These are phyloP conservation scores for Candida odintsovae DNA, from an alignment of 805 yeast genomes.

Conservation along the genomic window DNA sequence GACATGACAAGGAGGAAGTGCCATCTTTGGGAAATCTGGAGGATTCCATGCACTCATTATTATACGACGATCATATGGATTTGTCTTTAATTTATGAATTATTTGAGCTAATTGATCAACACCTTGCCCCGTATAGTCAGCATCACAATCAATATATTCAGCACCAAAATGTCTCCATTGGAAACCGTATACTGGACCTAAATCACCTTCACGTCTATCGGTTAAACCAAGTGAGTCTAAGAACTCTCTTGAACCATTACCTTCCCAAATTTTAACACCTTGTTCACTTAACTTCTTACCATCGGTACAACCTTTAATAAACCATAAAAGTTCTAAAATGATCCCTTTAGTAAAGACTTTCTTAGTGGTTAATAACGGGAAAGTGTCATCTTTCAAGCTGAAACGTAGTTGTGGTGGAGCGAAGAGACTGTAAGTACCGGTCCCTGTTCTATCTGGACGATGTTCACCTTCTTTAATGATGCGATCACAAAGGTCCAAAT, in stretches of 20 bases:
- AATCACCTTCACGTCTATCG: slow-evolving; percentile 82
- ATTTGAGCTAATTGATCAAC: slow-evolving; percentile 83
- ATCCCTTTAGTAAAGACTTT: slow-evolving; percentile 87
- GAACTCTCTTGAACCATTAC: slow-evolving; percentile 92
- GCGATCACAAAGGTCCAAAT: slow-evolving; percentile 70
- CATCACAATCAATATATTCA: slow-evolving; percentile 75
- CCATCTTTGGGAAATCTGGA: slow-evolving; percentile 90
- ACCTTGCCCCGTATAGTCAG: slow-evolving; percentile 85
- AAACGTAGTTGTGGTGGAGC: slow-evolving; percentile 96
- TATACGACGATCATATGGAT: slow-evolving; percentile 92
- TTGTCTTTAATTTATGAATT: slow-evolving; percentile 71
- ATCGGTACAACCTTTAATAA: slow-evolving; percentile 83
- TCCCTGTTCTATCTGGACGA: slow-evolving; percentile 95
- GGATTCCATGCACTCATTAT: slow-evolving; percentile 99
- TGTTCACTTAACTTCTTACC: slow-evolving; percentile 70
- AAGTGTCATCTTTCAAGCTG: slow-evolving; percentile 59
- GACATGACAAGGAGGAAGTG: slow-evolving; percentile 97
- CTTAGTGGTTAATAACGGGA: slow-evolving; percentile 91
- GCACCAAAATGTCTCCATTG: slow-evolving; percentile 99
- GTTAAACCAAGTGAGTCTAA: slow-evolving; percentile 77
- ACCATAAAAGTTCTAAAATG: slow-evolving; percentile 89
- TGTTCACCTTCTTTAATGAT: slow-evolving; percentile 83
- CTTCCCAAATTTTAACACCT: slow-evolving; percentile 98
- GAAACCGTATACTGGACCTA: slow-evolving; percentile 98
- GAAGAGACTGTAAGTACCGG: slow-evolving; percentile 86